A percentile compares a stretch with the other conserved stretches of the same genome.
Conservation (phyloP, 75 land plant genomes). For the Pseudotsuga menziesii region DNA sequence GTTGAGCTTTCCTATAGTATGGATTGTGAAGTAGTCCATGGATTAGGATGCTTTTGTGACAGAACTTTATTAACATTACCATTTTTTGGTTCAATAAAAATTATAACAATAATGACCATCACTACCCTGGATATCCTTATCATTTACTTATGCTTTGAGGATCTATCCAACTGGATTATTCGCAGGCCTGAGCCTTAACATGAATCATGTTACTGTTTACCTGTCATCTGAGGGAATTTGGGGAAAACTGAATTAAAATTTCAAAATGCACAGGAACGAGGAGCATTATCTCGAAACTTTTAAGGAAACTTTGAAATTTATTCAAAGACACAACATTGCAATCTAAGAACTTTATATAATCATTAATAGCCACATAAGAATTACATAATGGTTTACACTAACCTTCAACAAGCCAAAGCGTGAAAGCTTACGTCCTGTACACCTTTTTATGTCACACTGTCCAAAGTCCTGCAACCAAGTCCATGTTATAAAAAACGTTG, state of each 20-base stretch:
- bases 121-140: no score
- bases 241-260: not conserved
- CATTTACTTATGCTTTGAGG: no score
- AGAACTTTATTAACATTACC: no score
- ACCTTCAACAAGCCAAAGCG: constrained; percentile 81
- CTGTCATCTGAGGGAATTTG: not conserved
- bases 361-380: no score
- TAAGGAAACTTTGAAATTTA: not conserved
- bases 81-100: no score
- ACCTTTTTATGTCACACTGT: constrained; percentile 87
- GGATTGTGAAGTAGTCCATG: no score
- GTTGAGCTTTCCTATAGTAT: no score
- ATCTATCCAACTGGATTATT: no score
- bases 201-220: not conserved
- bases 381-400: constrained; percentile 20
- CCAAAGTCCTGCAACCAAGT: constrained; percentile 73
- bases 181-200: not conserved
- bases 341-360: not conserved
- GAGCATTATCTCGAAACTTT: not conserved
- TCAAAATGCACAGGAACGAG: not conserved
- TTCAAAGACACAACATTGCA: not conserved
- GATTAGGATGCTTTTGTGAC: no score
- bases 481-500: not conserved
- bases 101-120: no score
- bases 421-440: constrained; percentile 93